Base-by-base conservation (phyloP, 2,329 filamentous ascomycete species). In the Colletotrichum sansevieriae region DNA sequence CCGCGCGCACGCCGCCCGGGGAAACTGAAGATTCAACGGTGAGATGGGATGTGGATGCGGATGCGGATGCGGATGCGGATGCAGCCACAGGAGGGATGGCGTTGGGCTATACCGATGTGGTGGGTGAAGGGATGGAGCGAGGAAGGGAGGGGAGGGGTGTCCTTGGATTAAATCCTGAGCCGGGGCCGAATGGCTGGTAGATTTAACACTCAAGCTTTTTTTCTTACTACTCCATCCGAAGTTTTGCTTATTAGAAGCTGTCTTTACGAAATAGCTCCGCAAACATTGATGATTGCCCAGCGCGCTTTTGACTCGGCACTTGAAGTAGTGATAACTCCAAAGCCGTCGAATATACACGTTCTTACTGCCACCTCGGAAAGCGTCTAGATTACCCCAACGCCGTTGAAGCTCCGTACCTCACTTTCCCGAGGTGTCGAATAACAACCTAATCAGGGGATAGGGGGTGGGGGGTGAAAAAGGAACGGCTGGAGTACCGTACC, bases 81-180 rank as follows among this genome's bases (percentile, higher is more conserved):
- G n/a, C 22, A 4, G 25, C 25, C 25, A 46, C 22, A 37, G 61
- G 15, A 18, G 35, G 13, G 54, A 25, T 25, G 25, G 25, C 33
- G 41, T 58, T 29, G 22, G 25, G 1, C 25, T 25, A 3, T 15
- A 12, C 43, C 43, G 39, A 44, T n/a, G 22, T 18, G 7, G 47
- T 61, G 58, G 18, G 29, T 29, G 12, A 20, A 12, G 10, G 8
- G 15, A 13, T 5, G 15, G 25, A 25, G 25, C 25, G 25, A 25
- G 22, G 22, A 22, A 22, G 22, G 22, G 22, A 12, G 29, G 20
- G 22, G 44, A 20, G 20, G 22, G 44, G 59, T 13, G 51, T 58
- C 37, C 60, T 37, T 58, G 37, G 29, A 58, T 33, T 35, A 58
- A 66, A 59, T 39, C 52, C 65, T 37, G 60, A 68, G 52, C 33